phyloP scores from a whole-genome alignment of 257 asterid genomes.

The Nyctanthes arbortristis region DNA sequence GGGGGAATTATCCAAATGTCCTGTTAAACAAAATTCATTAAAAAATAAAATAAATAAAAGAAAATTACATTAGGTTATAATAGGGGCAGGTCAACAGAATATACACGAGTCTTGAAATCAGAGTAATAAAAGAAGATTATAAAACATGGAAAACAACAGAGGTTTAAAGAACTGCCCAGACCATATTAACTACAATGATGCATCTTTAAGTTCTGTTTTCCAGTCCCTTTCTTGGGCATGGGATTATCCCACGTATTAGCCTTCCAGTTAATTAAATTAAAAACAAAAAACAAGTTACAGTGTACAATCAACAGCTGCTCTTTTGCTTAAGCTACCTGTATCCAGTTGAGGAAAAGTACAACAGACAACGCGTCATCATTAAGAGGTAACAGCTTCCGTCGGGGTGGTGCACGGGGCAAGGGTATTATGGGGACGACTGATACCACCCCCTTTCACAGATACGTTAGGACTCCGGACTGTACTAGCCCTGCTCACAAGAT shows the following conservation, averaged over 20 bases:
- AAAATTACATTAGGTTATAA: not conserved
- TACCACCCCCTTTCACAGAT: slow-evolving; percentile 57
- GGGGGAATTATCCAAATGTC: too few species aligned
- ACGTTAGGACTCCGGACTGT: slow-evolving; percentile 42
- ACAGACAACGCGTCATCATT: slow-evolving; percentile 31
- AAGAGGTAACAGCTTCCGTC: slow-evolving; percentile 27
- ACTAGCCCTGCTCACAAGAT: slow-evolving; percentile 57
- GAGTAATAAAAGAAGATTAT: not conserved
- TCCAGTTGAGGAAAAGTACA: slow-evolving; percentile 44
- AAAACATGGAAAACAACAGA: slow-evolving; percentile 7
- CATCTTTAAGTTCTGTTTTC: not conserved
- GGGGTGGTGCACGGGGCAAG: slow-evolving; percentile 37
- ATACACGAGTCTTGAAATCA: not conserved
- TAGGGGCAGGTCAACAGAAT: not conserved
- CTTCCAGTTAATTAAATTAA: slow-evolving; percentile 30
- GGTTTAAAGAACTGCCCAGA: not conserved
- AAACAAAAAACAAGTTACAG: too few species aligned
- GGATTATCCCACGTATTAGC: not conserved
- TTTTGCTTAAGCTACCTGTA: slow-evolving; percentile 37
- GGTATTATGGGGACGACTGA: slow-evolving; percentile 33
- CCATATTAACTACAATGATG: not conserved
- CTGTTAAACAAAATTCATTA: too few species aligned
- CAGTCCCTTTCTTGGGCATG: slow-evolving; percentile 2
- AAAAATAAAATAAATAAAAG: too few species aligned
- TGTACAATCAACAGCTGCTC: slow-evolving; percentile 39